Evolutionary conservation across 2,329 filamentous ascomycete genomes (phyloP), one percentile per base, ranked within the genome.

Genomic region (Onygena corvina): DNA sequence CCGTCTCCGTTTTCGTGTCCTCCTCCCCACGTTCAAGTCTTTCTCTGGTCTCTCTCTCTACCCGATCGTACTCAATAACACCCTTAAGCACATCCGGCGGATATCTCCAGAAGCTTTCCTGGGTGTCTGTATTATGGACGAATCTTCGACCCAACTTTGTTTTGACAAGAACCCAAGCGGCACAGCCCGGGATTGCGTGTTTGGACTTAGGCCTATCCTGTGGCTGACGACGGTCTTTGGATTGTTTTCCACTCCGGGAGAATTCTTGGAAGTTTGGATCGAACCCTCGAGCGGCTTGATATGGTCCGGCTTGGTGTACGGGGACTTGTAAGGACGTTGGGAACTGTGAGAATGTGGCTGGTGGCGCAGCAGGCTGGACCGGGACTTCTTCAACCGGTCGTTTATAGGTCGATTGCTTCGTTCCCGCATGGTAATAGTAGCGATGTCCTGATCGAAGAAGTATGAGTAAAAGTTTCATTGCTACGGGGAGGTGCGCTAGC

Each of bases 61-160:
- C 70, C 20, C 69, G 68, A 59, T 83, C 80, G 48, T 92, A 85
- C 11, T 80, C 77, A 3, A 77, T 63, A 1, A 82, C 77, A 0
- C 80, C 87, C 52, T 83, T 81, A 75, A 89, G 82, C 30, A 98
- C 74, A 63, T 92, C 83, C 49, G 86, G 79, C 0, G 92, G 92
- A 59, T 95, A 92, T 60, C 87, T 87, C 92, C 93, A 98, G 65
- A 88, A 88, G 65, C 89, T 96, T 57, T 88, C 76, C 31, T 90
- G 85, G 56, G 90, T 94, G 48, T 77, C 76, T 0, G 81, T 78
- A 57, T 98, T 94, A 70, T 94, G 86, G 2, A 89, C 88, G 61
- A 98, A 98, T 47, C 89, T 78, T 50, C 92, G 76, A 18, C 86
- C 86, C 54, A 90, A 80, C 62, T 87, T 95, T 0, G 92, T 98